Evolutionary conservation across 2,329 filamentous ascomycete species (phyloP).

Genomic region (Scedosporium aurantiacum): DNA sequence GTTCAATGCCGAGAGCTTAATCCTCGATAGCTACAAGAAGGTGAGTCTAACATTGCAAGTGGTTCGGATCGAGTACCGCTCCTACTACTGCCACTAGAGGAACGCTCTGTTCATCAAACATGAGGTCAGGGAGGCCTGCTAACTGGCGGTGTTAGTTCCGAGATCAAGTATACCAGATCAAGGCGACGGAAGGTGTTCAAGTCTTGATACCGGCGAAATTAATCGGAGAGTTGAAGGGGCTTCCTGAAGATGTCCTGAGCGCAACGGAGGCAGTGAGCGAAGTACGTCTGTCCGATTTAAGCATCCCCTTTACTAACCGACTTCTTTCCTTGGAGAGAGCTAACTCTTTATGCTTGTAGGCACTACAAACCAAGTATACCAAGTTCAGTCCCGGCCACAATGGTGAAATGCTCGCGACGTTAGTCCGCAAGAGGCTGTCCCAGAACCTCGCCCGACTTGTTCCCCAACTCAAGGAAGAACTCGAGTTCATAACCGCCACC

Average conservation of each 20-base stretch:
- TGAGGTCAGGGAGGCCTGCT: neutral
- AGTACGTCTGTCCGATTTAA: constrained; percentile 17
- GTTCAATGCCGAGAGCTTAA: constrained; percentile 34
- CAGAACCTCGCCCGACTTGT: constrained; percentile 35
- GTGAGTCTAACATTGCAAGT: constrained; percentile 16
- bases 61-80: neutral
- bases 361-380: constrained; percentile 39
- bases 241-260: constrained; percentile 37
- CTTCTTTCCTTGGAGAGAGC: neutral
- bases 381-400: constrained; percentile 36
- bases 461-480: constrained; percentile 33
- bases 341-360: constrained; percentile 18
- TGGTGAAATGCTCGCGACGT: constrained; percentile 29
- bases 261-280: constrained; percentile 37
- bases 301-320: neutral
- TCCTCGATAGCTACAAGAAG: constrained; percentile 38
- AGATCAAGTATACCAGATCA: constrained; percentile 38
- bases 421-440: constrained; percentile 35
- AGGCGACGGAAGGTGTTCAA: constrained; percentile 37
- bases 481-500: constrained; percentile 32
- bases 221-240: constrained; percentile 33
- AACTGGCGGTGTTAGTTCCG: constrained; percentile 25
- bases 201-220: constrained; percentile 34
- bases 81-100: too few species aligned
- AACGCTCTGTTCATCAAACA: neutral